Conservation (phyloP, 2,329 filamentous ascomycete genomes). For the Neurospora sp. region DNA sequence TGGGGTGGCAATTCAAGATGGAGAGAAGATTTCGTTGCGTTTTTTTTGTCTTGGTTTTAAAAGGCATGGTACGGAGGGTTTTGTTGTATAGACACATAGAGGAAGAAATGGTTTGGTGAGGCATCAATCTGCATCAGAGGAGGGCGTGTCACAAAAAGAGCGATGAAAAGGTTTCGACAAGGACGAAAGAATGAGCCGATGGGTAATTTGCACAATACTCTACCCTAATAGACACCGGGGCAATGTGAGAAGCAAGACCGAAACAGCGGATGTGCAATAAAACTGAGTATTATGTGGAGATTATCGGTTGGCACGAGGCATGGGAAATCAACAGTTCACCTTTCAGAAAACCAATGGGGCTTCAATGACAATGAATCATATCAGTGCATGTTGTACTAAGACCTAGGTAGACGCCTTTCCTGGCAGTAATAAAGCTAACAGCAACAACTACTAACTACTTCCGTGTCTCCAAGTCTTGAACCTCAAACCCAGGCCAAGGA, state of each 20-base stretch:
- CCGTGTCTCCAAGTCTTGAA: constrained; percentile 2
- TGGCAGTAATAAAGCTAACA: not conserved
- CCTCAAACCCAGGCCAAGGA: not conserved
- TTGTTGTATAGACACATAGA: not conserved
- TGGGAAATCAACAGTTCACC: not conserved
- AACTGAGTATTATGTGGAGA: not conserved
- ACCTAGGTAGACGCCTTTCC: not conserved
- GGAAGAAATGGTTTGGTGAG: not conserved
- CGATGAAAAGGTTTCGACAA: not conserved
- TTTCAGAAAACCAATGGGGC: not conserved
- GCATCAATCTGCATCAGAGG: not conserved
- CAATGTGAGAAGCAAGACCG: not conserved
- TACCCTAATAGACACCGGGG: not conserved
- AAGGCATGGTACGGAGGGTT: not conserved
- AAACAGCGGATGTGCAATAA: not conserved
- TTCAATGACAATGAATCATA: not conserved
- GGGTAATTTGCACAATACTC: not conserved
- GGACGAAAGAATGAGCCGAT: not conserved
- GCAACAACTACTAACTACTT: not conserved
- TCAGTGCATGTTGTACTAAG: not conserved
- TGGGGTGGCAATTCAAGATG: not conserved
- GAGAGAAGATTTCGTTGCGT: not conserved
- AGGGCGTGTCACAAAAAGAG: not conserved
- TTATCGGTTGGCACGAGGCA: not conserved
- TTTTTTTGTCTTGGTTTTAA: not conserved